Evolutionary conservation across 2,329 filamentous ascomycete genomes (phyloP), one percentile per base, ranked within the genome.

Genomic region (Ciborinia camelliae): DNA sequence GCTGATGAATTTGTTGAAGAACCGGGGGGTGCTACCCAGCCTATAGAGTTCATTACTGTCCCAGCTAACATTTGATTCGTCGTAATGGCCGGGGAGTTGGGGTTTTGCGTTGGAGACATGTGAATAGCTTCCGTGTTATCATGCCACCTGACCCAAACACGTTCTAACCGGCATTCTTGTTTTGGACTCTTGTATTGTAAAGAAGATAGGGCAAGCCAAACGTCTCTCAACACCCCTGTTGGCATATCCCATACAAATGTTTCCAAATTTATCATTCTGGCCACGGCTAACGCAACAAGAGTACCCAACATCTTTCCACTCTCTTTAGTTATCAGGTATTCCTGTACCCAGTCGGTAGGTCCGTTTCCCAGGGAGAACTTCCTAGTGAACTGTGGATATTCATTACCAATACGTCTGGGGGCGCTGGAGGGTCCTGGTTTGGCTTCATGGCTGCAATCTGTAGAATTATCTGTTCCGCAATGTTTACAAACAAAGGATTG

Each of bases 241-340:
- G 91, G 91, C 91, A 95, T 94, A 73, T 96, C 91, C 91, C 91
- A 95, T 3, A 91, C 82, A 72, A 95, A 95, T 0, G 86, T 87
- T 76, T 95, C 91, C 47, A 96, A 81, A 72, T 91, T 91, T 60
- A 86, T 80, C 91, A 95, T 95, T 68, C 90, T 88, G 51, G 88
- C 86, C n/a, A 95, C 82, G 15, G 90, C 90, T 68, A 93, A 78
- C 12, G 90, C 90, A 15, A 92, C 90, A 58, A 95, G 79, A 1
- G 90, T 94, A 6, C 90, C 90, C n/a, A 95, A 81, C 90, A 95
- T 92, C 78, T 94, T 95, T 3, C 91, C 91, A 64, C 88, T 87
- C 74, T 94, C 90, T 76, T 92, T 93, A 2, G 85, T 88, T 71
- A 94, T 90, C 68, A 90, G 84, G 77, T 95, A 94, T 73, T 94